Conservation (phyloP, 768 basidiomycete genomes). For the Boletales sp. region DNA sequence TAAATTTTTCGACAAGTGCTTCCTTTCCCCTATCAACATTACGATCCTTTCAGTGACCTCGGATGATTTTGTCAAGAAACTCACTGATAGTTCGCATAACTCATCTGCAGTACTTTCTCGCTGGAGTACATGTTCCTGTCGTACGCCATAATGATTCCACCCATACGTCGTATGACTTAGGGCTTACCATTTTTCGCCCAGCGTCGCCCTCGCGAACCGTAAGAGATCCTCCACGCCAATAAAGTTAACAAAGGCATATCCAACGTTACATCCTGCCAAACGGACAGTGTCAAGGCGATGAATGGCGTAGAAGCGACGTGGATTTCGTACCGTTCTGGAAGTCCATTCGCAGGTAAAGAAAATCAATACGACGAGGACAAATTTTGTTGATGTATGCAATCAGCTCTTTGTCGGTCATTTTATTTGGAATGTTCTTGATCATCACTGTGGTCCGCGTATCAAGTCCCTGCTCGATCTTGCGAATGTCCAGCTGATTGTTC, state of each 20-base stretch:
- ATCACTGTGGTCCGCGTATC: conserved; percentile 85
- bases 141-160: conserved; percentile 2
- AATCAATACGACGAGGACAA: conserved; percentile 76
- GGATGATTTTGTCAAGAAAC: conserved; percentile 27
- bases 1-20: conserved; percentile 88
- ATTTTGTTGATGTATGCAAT: conserved; percentile 65
- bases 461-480: conserved; percentile 68
- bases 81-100: conserved; percentile 89
- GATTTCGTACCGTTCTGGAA: conserved; percentile 64
- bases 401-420: conserved; percentile 77
- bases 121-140: conserved; percentile 88
- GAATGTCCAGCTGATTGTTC: conserved; percentile 62
- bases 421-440: conserved; percentile 93
- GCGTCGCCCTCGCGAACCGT: conserved; percentile 64
- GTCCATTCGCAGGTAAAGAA: conserved; percentile 85
- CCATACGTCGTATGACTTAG: neutral
- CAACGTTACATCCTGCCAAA: conserved; percentile 64
- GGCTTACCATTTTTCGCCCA: conserved; percentile 79
- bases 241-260: conserved; percentile 89
- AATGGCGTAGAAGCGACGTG: neutral
- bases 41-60: conserved; percentile 7
- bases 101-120: conserved; percentile 88
- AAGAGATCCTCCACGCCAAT: conserved; percentile 75
- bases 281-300: conserved; percentile 1
- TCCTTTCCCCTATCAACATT: conserved; percentile 68